Evolutionary conservation across 2,329 filamentous ascomycete genomes (phyloP).

Genomic region (Tolypocladium tropicale): DNA sequence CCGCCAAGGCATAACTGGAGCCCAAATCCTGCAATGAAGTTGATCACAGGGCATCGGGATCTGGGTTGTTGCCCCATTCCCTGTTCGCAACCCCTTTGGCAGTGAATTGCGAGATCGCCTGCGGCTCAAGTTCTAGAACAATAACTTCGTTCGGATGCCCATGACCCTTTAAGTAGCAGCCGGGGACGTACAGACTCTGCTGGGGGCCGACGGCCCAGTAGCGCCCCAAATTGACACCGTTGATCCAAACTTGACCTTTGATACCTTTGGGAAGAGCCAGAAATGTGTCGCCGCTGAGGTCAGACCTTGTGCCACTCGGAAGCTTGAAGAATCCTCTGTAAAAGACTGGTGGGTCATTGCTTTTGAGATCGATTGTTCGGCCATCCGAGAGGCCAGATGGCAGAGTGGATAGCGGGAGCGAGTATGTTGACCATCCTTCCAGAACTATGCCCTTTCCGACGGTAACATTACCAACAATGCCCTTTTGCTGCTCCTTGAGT

Average conservation of each 20-base stretch:
- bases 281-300: conserved; percentile 22
- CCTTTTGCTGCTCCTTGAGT: conserved; percentile 34
- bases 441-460: conserved; percentile 20
- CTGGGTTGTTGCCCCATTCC: conserved; percentile 5
- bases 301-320: conserved; percentile 2
- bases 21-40: not conserved
- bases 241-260: conserved; percentile 36
- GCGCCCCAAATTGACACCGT: conserved; percentile 32
- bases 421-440: conserved; percentile 27
- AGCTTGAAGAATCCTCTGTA: conserved; percentile 17
- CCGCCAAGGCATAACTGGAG: not conserved
- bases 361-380: not conserved
- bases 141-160: conserved; percentile 25
- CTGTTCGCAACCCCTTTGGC: conserved; percentile 4
- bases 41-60: not conserved
- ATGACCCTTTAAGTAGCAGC: conserved; percentile 21
- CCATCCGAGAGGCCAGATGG: not conserved
- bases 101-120: not conserved
- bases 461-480: conserved; percentile 31
- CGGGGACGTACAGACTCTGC: conserved; percentile 35
- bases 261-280: conserved; percentile 26
- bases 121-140: conserved; percentile 32
- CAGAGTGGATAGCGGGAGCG: conserved; percentile 12
- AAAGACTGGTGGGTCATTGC: conserved; percentile 4
- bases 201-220: conserved; percentile 38